phyloP scores from a whole-genome alignment of 2,329 filamentous ascomycete genomes.

The Didymellaceae sp. region DNA sequence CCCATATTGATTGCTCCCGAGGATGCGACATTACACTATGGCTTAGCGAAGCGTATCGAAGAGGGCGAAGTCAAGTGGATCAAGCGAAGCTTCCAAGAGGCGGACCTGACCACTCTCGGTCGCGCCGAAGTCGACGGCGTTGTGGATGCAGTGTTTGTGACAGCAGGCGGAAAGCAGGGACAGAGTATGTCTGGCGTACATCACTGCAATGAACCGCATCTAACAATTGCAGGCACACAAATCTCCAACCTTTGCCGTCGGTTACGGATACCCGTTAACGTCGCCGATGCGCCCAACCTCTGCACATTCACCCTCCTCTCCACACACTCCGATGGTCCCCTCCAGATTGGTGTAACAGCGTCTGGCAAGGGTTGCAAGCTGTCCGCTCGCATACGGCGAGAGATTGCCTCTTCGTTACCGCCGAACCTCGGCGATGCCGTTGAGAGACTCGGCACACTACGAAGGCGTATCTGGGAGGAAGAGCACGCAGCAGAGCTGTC shows the following conservation, averaged over 20 bases:
- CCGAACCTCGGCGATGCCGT: conserved; percentile 77
- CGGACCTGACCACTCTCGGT: conserved; percentile 77
- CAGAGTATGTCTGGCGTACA: conserved; percentile 48
- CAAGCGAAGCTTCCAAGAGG: conserved; percentile 69
- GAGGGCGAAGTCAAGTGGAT: conserved; percentile 71
- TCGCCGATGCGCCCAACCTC: conserved; percentile 82
- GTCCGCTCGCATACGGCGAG: conserved; percentile 84
- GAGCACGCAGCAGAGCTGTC: conserved; percentile 59
- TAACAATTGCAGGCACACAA: conserved; percentile 59
- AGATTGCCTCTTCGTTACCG: conserved; percentile 83
- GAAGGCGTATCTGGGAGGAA: conserved; percentile 51
- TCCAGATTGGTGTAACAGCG: conserved; percentile 95
- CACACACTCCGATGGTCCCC: conserved; percentile 85
- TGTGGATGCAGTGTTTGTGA: conserved; percentile 94
- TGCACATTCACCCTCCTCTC: conserved; percentile 91
- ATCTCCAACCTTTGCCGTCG: conserved; percentile 78
- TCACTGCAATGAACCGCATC: not conserved
- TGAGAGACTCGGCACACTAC: conserved; percentile 70
- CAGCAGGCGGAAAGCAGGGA: conserved; percentile 59
- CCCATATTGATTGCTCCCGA: conserved; percentile 80
- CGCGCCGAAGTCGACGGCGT: conserved; percentile 76
- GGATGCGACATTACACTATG: conserved; percentile 65
- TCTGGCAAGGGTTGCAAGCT: conserved; percentile 95
- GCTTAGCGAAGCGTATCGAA: conserved; percentile 69
- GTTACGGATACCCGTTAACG: conserved; percentile 89